Conservation (phyloP, 306 rosid genomes). For the Rosa rugosa region DNA sequence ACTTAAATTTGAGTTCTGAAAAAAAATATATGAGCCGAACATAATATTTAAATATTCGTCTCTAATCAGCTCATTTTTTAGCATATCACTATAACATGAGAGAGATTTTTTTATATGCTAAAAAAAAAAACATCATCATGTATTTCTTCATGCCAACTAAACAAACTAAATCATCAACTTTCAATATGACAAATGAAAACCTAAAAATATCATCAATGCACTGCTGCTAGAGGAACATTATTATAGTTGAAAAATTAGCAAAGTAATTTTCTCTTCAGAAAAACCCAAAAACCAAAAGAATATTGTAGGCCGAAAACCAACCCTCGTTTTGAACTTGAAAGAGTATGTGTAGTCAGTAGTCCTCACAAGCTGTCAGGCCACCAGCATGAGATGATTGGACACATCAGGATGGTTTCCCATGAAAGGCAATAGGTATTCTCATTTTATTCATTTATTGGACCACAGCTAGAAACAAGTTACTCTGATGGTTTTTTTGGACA, state of each 20-base stretch:
- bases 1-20: too few species aligned
- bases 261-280: background rate
- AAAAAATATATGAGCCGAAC: too few species aligned
- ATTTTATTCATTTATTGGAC: background rate
- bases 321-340: background rate
- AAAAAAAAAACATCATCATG: background rate
- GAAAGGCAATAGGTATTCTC: background rate
- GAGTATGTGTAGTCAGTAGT: too few species aligned
- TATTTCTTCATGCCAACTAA: background rate
- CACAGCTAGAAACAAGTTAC: background rate
- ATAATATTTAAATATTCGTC: too few species aligned
- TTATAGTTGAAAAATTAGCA: background rate
- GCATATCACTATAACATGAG: background rate
- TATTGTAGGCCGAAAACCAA: background rate
- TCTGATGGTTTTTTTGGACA: too few species aligned
- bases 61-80: too few species aligned
- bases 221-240: background rate
- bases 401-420: background rate
- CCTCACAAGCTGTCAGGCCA: background rate
- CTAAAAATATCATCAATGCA: background rate
- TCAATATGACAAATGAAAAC: background rate
- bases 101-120: background rate
- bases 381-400: constrained; percentile 7
- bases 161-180: background rate
- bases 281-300: background rate